Percentiles rank a stretch among this genome's conserved stretches.
Evolutionary conservation across 371 early-diverging fungal species (phyloP).

Genomic region (Apophysomyces ossiformis): DNA sequence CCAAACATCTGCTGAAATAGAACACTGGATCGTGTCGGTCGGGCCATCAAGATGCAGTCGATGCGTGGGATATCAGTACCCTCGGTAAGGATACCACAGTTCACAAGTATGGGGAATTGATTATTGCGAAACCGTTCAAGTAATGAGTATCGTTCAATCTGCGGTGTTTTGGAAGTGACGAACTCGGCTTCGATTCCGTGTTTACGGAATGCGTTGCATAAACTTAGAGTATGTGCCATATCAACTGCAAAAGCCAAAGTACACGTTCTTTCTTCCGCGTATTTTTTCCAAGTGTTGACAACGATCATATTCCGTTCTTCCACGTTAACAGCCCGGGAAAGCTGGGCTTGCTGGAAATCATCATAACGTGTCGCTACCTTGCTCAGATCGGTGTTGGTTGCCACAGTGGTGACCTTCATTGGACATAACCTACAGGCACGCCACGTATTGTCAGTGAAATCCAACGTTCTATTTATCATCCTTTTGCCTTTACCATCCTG

Average conservation of each 20-base stretch:
- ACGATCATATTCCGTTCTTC: constrained; percentile 69
- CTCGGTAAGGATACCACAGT: constrained; percentile 89
- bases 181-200: constrained; percentile 66
- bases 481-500: constrained; percentile 60
- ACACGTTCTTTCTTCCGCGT: constrained; percentile 53
- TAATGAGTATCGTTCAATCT: constrained; percentile 56
- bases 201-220: constrained; percentile 62
- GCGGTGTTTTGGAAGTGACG: constrained; percentile 66
- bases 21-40: constrained; percentile 82
- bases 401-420: constrained; percentile 67
- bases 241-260: constrained; percentile 92
- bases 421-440: constrained; percentile 60
- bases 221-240: constrained; percentile 69
- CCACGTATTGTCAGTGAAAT: not conserved
- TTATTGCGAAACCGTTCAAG: constrained; percentile 66
- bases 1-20: constrained; percentile 97
- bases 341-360: constrained; percentile 67
- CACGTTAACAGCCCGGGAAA: constrained; percentile 72
- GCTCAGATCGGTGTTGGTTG: constrained; percentile 62
- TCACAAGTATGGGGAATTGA: constrained; percentile 82
- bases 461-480: constrained; percentile 14
- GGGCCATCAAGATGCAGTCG: constrained; percentile 87
- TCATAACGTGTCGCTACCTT: constrained; percentile 51
- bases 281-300: constrained; percentile 66
- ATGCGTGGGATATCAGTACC: constrained; percentile 91